These are phyloP conservation scores for Torulaspora maleeae DNA, from an alignment of 805 yeast species.

Conservation along the genomic window DNA sequence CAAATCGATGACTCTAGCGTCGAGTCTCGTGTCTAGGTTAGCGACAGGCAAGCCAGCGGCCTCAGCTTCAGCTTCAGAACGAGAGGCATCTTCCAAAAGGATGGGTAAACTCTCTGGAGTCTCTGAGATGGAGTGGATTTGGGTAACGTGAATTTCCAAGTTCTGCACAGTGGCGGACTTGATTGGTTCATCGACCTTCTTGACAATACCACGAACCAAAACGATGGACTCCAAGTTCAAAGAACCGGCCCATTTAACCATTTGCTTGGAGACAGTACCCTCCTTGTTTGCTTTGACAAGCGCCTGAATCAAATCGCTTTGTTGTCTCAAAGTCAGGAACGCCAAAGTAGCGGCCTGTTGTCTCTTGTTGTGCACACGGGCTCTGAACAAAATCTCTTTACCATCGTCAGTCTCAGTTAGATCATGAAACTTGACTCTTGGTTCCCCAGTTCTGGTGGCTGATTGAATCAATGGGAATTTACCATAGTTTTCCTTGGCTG, in stretches of 20 bases:
- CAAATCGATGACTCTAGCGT: conserved; percentile 90
- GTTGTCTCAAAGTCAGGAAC: conserved; percentile 90
- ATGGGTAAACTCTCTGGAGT: conserved; percentile 92
- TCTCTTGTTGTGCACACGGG: conserved; percentile 89
- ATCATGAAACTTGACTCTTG: conserved; percentile 54
- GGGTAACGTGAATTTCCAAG: conserved; percentile 73
- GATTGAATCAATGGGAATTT: conserved; percentile 84
- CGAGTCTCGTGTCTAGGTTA: conserved; percentile 93
- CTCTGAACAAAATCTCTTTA: conserved; percentile 83
- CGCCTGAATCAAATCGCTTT: conserved; percentile 75
- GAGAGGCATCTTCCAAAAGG: conserved; percentile 91
- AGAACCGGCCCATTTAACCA: conserved; percentile 93
- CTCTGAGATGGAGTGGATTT: conserved; percentile 72
- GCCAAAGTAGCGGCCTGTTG: conserved; percentile 94
- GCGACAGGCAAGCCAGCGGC: conserved; percentile 89
- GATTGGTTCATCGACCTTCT: conserved; percentile 78
- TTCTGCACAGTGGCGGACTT: conserved; percentile 90
- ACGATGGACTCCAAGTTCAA: conserved; percentile 88
- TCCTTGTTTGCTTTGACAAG: conserved; percentile 71
- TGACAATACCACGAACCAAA: conserved; percentile 78
- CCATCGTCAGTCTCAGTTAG: conserved; percentile 45
- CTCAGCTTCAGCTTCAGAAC: conserved; percentile 92
- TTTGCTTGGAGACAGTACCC: conserved; percentile 74
- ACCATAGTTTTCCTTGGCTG: conserved; percentile 86
- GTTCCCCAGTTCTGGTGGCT: conserved; percentile 70